These are phyloP conservation scores for Psilocybe azurescens DNA, from an alignment of 768 basidiomycete species.

Conservation along the genomic window DNA sequence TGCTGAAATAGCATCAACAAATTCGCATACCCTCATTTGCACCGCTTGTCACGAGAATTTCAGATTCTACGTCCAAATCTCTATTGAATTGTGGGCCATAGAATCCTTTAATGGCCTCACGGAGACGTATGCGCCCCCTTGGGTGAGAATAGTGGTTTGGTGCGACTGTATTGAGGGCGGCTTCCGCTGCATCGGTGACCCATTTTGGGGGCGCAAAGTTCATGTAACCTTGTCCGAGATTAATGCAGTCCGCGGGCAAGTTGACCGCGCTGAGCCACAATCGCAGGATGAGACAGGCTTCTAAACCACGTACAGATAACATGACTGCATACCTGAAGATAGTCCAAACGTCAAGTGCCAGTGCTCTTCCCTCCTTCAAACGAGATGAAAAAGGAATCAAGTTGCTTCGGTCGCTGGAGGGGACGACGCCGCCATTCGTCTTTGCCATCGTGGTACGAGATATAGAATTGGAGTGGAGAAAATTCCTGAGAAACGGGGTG, in stretches of 20 bases:
- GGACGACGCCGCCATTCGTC: slow-evolving; percentile 1
- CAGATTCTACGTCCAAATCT: slow-evolving; percentile 79
- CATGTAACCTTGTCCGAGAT: slow-evolving; percentile 96
- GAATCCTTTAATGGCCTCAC: slow-evolving; percentile 84
- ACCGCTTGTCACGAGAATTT: slow-evolving; percentile 94
- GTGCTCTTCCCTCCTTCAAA: slow-evolving; percentile 74
- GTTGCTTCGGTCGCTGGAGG: slow-evolving; percentile 43
- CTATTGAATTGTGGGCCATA: slow-evolving; percentile 75
- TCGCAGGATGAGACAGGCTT: slow-evolving; percentile 11
- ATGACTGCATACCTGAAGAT: slow-evolving; percentile 73
- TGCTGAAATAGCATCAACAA: neutral
- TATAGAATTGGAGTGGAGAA: slow-evolving; percentile 8
- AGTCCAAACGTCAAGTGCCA: slow-evolving; percentile 89
- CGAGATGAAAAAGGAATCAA: slow-evolving; percentile 76
- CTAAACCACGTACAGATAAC: slow-evolving; percentile 13
- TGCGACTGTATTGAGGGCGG: slow-evolving; percentile 64
- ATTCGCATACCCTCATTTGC: slow-evolving; percentile 84
- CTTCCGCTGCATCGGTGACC: slow-evolving; percentile 75
- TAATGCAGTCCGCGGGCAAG: slow-evolving; percentile 90
- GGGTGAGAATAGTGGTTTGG: slow-evolving; percentile 93
- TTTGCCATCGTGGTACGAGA: slow-evolving; percentile 12
- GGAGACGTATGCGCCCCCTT: slow-evolving; percentile 84
- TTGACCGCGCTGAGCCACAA: slow-evolving; percentile 70
- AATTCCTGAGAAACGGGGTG: slow-evolving; percentile 1
- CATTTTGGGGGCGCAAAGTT: slow-evolving; percentile 87